Evolutionary conservation across 2,329 filamentous ascomycete species (phyloP), one percentile per base, ranked within the genome.

Genomic region (Graphilbum sp.): DNA sequence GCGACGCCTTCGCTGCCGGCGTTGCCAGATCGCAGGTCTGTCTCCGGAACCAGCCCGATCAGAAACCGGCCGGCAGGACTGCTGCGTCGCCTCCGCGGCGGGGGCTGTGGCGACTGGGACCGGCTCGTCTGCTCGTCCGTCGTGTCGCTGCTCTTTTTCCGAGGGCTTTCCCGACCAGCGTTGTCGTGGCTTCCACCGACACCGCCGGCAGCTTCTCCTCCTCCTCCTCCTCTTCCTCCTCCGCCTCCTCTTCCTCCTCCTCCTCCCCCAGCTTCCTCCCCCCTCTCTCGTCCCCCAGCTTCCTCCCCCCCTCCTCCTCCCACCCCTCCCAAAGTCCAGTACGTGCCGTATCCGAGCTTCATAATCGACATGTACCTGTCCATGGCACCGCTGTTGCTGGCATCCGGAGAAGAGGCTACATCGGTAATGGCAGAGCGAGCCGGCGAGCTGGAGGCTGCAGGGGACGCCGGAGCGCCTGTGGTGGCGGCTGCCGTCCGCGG

Each of bases 341-440:
- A 74, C n/a, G 70, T 76, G 21, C 74, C 74, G 46, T 79, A 79
- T 5, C 74, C 74, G 36, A 79, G 56, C 49, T 75, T 82, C 37
- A 83, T 62, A 48, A 75, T 79, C 45, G 66, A 69, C 50, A 77
- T 66, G 47, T 77, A 63, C 40, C 63, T 72, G 47, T 70, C 66
- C 43, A 72, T 54, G 17, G 60, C 60, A 9, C 59, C 56, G 21
- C 56, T 56, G 4, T 61, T 58, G 27, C 27, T n/a, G 27, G 15
- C 27, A 9, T 43, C 39, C 3, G 43, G 11, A 6, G 38, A 27
- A 0, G 34, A 42, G 8, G 30, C 23, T 19, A 39, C 40, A 16
- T 39, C 38, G 16, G 38, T 20, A n/a, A 30, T 37, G 3, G 40
- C 12, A 20, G 34, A 42, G 13, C 36, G 21, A 4, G 30, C 16